Evolutionary conservation across 2,329 filamentous ascomycete species (phyloP).

Genomic region (Coleophoma cylindrospora): DNA sequence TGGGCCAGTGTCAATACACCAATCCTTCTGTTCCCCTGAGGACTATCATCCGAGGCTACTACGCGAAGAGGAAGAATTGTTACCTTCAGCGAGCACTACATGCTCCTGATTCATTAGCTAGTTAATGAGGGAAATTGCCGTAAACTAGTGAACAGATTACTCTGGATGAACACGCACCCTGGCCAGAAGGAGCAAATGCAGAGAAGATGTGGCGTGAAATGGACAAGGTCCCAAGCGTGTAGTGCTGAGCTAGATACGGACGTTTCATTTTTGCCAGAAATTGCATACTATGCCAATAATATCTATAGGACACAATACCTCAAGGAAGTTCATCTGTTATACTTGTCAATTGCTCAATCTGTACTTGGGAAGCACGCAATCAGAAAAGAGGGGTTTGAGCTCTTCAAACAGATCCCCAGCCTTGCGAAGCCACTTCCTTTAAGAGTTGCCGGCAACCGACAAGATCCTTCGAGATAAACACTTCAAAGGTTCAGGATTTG

Average conservation of each 20-base stretch:
- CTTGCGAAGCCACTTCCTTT: constrained; percentile 11
- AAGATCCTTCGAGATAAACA: constrained; percentile 7
- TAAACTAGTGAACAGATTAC: constrained; percentile 4
- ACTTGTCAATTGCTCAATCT: constrained; percentile 5
- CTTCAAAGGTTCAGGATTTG: too few species aligned
- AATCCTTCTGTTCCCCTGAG: constrained; percentile 2
- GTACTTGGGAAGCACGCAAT: constrained; percentile 4
- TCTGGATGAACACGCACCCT: not conserved
- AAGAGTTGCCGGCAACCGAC: constrained; percentile 10
- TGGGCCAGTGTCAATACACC: not conserved
- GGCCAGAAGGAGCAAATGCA: not conserved
- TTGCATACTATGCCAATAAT: not conserved
- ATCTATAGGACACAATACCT: not conserved
- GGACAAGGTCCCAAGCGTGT: not conserved
- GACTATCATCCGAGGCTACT: not conserved
- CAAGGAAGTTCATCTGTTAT: constrained; percentile 2
- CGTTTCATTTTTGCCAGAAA: constrained; percentile 9
- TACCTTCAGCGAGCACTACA: constrained; percentile 2
- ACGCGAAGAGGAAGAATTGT: not conserved
- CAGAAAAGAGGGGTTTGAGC: not conserved
- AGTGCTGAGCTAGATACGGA: constrained; percentile 3
- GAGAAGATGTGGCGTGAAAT: not conserved
- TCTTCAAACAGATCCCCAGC: constrained; percentile 4
- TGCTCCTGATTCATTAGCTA: not conserved
- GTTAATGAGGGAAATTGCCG: not conserved